Conservation (phyloP, 2,329 filamentous ascomycete genomes). For the Parascedosporium putredinis region DNA sequence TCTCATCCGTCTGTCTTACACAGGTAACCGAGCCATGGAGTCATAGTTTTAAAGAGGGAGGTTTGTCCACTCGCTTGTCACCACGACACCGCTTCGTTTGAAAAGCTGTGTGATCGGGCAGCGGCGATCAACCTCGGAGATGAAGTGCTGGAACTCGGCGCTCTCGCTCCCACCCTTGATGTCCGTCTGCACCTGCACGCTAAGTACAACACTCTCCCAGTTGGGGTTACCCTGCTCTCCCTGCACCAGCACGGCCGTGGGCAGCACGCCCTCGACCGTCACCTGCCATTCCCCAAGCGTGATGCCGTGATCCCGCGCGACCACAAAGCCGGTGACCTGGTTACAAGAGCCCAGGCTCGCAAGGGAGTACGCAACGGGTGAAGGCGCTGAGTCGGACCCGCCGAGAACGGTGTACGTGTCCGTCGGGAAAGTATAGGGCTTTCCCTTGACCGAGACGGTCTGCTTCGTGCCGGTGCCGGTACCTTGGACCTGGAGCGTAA, state of each 20-base stretch:
- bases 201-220: constrained; percentile 17
- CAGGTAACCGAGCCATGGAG: too few relatives aligned
- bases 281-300: constrained; percentile 18
- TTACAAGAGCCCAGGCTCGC: constrained; percentile 20
- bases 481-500: constrained; percentile 16
- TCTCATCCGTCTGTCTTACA: too few relatives aligned
- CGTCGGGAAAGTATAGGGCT: constrained; percentile 16
- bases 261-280: constrained; percentile 15
- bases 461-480: constrained; percentile 16
- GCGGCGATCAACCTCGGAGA: constrained; percentile 17
- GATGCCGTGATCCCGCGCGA: constrained; percentile 18
- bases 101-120: constrained; percentile 21
- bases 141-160: constrained; percentile 15
- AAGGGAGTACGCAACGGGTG: constrained; percentile 19
- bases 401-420: constrained; percentile 20
- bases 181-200: constrained; percentile 17
- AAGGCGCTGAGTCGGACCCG: constrained; percentile 17
- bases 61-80: constrained; percentile 18
- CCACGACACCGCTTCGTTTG: constrained; percentile 17
- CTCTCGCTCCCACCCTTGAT: constrained; percentile 11
- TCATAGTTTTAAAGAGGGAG: constrained; percentile 10
- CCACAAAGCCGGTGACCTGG: constrained; percentile 19
- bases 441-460: constrained; percentile 15
- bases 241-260: constrained; percentile 16
- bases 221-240: constrained; percentile 20